A percentile compares a stretch with the other conserved stretches of the same genome.
Evolutionary conservation across 2,329 filamentous ascomycete genomes (phyloP).

Genomic region (Pseudomassariella vexata): DNA sequence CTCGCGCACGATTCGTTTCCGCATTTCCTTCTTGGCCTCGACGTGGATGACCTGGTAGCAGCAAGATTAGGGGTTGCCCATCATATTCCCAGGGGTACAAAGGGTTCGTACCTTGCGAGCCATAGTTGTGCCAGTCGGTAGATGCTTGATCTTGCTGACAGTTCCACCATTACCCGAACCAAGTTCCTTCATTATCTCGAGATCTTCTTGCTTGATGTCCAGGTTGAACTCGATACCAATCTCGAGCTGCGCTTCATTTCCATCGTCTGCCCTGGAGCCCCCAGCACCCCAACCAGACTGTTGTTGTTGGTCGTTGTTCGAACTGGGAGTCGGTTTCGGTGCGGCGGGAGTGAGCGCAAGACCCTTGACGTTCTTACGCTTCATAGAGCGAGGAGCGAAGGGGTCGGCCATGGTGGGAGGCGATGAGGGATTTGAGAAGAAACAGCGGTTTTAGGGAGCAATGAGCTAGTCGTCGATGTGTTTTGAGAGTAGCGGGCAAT

Average conservation of each 20-base stretch:
- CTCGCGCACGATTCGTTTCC: constrained; percentile 94
- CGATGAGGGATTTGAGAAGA: too few relatives aligned
- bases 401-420: constrained; percentile 50
- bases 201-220: constrained; percentile 83
- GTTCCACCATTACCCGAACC: constrained; percentile 96
- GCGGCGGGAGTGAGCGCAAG: constrained; percentile 78
- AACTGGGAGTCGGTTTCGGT: constrained; percentile 65
- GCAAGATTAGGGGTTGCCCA: too few relatives aligned
- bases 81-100: too few relatives aligned
- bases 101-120: constrained; percentile 72
- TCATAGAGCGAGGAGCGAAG: constrained; percentile 75
- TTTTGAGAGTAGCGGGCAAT: too few relatives aligned
- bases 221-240: constrained; percentile 97
- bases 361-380: constrained; percentile 98
- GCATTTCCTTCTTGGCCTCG: constrained; percentile 94
- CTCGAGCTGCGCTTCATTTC: constrained; percentile 64
- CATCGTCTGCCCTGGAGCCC: constrained; percentile 41
- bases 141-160: constrained; percentile 95
- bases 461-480: too few relatives aligned
- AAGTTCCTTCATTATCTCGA: constrained; percentile 89
- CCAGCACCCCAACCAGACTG: constrained; percentile 40
- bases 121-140: constrained; percentile 93
- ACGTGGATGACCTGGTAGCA: constrained; percentile 83
- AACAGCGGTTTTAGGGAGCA: constrained; percentile 1
- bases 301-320: constrained; percentile 62